Base-by-base conservation (phyloP, 768 basidiomycete species). In the Tylopilus intermedius region DNA sequence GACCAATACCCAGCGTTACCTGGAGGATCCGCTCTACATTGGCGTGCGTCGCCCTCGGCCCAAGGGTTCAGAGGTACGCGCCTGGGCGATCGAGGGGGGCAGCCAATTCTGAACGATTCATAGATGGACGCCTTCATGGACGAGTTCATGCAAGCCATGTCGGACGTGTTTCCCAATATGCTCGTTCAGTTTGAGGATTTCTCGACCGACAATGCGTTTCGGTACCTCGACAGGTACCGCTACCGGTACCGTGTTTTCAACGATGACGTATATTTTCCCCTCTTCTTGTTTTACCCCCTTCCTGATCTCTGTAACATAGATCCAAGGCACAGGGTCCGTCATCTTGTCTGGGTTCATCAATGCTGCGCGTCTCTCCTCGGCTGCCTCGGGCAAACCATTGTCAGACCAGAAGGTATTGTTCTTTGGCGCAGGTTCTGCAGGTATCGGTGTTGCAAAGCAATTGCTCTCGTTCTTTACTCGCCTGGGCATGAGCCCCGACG, bases 121-220 rank as follows among this genome's bases (percentile, higher is more conserved):
- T 10, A 84, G 81, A 84, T 86, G 76, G 80, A 83, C 40, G 82
- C 70, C 35, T 88, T 89, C 71, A 83, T 90, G 80, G 79, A 84
- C 49, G 81, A 84, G 58, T 88, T 90, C 68, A 88, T 90, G 83
- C 66, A 71, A 14, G 81, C 84, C 8, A 81, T 86, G 75, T 67
- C 70, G 40, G 76, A 79, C 27, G 77, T 80, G 14, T 88, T 86
- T 68, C 87, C 87, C 7, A 71, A 79, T 5, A 70, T 84, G 45
- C 71, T 88, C 57, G 78, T 89, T n/a, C 86, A 88, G 53, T 88
- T 84, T 55, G 84, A 84, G 57, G 82, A 90, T 63, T 90, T 87
- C 64, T 84, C 85, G 47, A 88, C 86, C 2, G 83, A 89, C 62
- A 85, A 86, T 47, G 88, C 88, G 2, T 90, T 89, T 74, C 73